phyloP scores from a whole-genome alignment of 495 filamentous ascomycete genomes.

The Talaromyces ruber region DNA sequence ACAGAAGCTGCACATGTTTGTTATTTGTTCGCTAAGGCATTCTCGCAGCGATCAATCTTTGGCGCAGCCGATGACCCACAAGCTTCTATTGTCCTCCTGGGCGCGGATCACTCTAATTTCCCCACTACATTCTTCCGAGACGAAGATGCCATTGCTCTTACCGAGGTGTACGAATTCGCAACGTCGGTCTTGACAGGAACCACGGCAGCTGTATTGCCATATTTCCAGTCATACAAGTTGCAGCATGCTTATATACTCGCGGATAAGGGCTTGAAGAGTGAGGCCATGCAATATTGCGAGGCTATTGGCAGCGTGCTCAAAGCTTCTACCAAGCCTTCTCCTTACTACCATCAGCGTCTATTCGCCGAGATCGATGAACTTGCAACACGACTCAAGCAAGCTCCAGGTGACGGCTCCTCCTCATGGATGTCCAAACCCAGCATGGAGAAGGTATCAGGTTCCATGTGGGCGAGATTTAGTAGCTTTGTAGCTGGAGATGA shows the following conservation, averaged over 20 bases:
- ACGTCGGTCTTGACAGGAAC: slow-evolving; percentile 54
- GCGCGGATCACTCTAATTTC: slow-evolving; percentile 64
- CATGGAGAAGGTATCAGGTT: slow-evolving; percentile 86
- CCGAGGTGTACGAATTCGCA: slow-evolving; percentile 88
- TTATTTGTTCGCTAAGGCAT: slow-evolving; percentile 47
- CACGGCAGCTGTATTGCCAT: slow-evolving; percentile 56
- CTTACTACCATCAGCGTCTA: slow-evolving; percentile 71
- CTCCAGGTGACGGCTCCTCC: slow-evolving; percentile 59
- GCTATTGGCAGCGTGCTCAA: slow-evolving; percentile 71
- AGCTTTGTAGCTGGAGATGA: slow-evolving; percentile 94
- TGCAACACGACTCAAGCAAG: slow-evolving; percentile 69
- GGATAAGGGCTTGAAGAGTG: slow-evolving; percentile 69
- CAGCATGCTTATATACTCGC: slow-evolving; percentile 76
- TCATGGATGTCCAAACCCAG: slow-evolving; percentile 89
- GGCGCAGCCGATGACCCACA: slow-evolving; percentile 78
- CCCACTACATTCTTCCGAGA: slow-evolving; percentile 62
- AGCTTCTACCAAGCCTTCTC: slow-evolving; percentile 70
- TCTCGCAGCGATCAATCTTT: slow-evolving; percentile 49
- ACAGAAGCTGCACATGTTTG: slow-evolving; percentile 90
- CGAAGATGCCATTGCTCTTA: slow-evolving; percentile 76
- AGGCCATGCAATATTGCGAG: slow-evolving; percentile 89
- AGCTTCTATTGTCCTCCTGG: slow-evolving; percentile 72
- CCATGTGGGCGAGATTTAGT: slow-evolving; percentile 83
- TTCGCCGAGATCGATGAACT: slow-evolving; percentile 75
- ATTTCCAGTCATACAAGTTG: slow-evolving; percentile 83